Conservation (phyloP, 352 stramenopile genomes). For the Phytophthora boehmeriae region DNA sequence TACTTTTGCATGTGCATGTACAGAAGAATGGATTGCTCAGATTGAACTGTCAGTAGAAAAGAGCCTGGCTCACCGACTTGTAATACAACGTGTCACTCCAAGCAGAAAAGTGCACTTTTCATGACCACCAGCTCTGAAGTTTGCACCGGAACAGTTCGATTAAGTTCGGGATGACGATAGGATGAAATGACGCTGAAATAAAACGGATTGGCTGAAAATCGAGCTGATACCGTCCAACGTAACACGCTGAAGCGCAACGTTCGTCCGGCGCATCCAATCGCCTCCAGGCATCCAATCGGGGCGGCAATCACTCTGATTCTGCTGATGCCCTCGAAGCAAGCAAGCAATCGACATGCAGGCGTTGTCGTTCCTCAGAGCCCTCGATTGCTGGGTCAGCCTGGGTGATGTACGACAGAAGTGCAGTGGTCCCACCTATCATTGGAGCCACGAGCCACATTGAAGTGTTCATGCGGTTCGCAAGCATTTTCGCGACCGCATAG, state of each 20-base stretch:
- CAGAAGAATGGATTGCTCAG: constrained; percentile 18
- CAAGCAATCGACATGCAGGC: constrained; percentile 1
- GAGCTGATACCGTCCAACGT: neutral
- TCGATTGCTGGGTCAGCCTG: no score
- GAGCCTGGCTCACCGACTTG: no score
- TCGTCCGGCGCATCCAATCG: constrained; percentile 28
- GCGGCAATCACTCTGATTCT: no score
- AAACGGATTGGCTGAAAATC: neutral
- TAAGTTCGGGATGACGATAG: neutral
- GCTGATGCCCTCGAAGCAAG: no score
- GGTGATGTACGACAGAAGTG: no score
- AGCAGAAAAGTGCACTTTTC: neutral
- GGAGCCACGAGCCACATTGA: no score
- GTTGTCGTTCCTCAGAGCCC: no score
- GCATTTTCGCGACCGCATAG: constrained; percentile 4
- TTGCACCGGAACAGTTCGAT: neutral
- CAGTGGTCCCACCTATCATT: no score
- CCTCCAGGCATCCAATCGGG: neutral
- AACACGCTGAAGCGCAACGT: constrained; percentile 30
- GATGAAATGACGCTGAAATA: neutral
- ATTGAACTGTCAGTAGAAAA: neutral
- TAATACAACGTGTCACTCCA: neutral
- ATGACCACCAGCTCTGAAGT: no score
- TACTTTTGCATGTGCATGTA: no score
- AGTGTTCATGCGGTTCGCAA: neutral